phyloP scores from a whole-genome alignment of 2,329 filamentous ascomycete genomes.

The Colletotrichum viniferum region DNA sequence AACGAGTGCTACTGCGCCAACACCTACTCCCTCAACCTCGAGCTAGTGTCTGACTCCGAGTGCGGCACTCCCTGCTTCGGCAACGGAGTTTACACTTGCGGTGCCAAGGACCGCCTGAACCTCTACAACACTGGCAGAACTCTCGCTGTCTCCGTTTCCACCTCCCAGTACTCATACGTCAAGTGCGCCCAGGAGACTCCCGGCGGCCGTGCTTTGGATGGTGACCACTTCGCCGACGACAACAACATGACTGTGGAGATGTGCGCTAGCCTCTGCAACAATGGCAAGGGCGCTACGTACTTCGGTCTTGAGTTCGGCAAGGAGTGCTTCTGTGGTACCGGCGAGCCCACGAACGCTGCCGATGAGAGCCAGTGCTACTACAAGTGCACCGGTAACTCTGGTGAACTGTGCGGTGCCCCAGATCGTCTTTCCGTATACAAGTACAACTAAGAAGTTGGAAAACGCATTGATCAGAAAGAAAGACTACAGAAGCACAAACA shows the following conservation, averaged over 20 bases:
- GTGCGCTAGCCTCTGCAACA: neutral
- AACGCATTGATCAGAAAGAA: neutral
- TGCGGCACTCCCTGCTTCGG: slow-evolving; percentile 38
- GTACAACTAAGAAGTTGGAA: neutral
- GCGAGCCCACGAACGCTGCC: neutral
- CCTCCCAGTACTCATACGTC: neutral
- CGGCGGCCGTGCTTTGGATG: neutral
- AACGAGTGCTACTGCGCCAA: slow-evolving; percentile 25
- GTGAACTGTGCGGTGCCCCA: slow-evolving; percentile 34
- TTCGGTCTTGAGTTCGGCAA: slow-evolving; percentile 50
- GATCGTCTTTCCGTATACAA: slow-evolving; percentile 37
- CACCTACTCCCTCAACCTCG: neutral
- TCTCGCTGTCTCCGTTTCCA: neutral
- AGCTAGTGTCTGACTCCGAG: slow-evolving; percentile 19
- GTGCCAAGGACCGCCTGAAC: slow-evolving; percentile 37
- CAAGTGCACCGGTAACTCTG: slow-evolving; percentile 16
- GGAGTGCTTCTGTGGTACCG: slow-evolving; percentile 45
- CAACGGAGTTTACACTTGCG: slow-evolving; percentile 38
- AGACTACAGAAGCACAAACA: neutral
- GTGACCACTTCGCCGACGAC: neutral
- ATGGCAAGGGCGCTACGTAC: slow-evolving; percentile 16
- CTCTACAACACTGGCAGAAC: slow-evolving; percentile 30
- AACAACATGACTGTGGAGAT: neutral
- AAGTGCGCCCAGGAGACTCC: neutral
- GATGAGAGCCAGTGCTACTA: slow-evolving; percentile 18